Evolutionary conservation across 768 basidiomycete genomes (phyloP), one percentile per base, ranked within the genome.

Genomic region (Piloderma croceum): DNA sequence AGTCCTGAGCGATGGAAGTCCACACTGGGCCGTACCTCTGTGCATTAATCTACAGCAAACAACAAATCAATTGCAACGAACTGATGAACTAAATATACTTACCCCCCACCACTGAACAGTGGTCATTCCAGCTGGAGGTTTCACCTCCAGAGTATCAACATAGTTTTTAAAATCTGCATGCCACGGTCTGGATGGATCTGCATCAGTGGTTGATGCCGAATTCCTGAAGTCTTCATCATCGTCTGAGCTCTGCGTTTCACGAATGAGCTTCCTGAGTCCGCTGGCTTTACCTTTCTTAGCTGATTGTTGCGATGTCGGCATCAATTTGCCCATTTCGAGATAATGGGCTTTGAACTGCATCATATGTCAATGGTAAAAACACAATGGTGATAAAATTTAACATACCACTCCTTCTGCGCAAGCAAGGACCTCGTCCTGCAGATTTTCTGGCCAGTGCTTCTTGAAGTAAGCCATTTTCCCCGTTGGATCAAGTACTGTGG

Each of bases 1-100:
- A 58, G 34, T 60, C 60, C 4, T 46, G 25, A 1, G 54, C 58
- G 18, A 62, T 48, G 18, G 52, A 50, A 9, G 42, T 50, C 60
- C 60, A 61, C 11, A 53, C 50, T 6, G 56, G 54, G n/a, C n/a
- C n/a, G 38, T 51, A 55, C 9, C 39, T 44, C 15, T 23, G 15
- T 1, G 40, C 34, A 36, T 54, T 53, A 9, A 45, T 13, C 56
- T 58, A 24, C 2, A 38, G 18, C 17, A 40, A 17, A n/a, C n/a
- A n/a, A 19, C 13, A 25, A 31, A 31, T 33, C n/a, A n/a, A n/a
- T n/a, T n/a, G n/a, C n/a, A n/a, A n/a, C n/a, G n/a, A n/a, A n/a
- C n/a, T n/a, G n/a, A n/a, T 10, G 21, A 17, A 19, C 21, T 17
- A 33, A 22, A n/a, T 17, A 7, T 4, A 50, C 52, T 27, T 48